phyloP scores from a whole-genome alignment of 1,139 yeast genomes.

The Candida neerlandica region DNA sequence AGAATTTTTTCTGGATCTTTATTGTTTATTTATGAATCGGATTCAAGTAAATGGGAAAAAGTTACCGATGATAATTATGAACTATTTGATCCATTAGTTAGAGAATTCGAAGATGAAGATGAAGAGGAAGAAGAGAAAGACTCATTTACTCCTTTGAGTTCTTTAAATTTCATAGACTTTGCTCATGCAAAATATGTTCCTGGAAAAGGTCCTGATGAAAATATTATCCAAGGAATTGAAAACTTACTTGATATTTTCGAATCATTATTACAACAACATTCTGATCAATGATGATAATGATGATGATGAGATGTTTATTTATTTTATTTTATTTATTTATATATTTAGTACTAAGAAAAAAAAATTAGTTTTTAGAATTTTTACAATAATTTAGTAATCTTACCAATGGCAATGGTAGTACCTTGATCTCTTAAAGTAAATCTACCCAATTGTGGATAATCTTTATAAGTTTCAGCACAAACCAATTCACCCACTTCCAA shows the following conservation, averaged over 20 bases:
- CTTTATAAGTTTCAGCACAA: slow-evolving; percentile 90
- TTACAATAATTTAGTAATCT: slow-evolving; percentile 72
- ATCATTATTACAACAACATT: slow-evolving; percentile 14
- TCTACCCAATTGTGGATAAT: slow-evolving; percentile 95
- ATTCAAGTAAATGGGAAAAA: slow-evolving; percentile 47
- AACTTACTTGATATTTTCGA: slow-evolving; percentile 53
- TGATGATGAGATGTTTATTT: background rate
- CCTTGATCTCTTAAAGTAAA: slow-evolving; percentile 99
- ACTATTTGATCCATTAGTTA: slow-evolving; percentile 42
- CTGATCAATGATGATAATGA: background rate
- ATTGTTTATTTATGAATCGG: slow-evolving; percentile 74
- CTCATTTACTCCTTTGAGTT: slow-evolving; percentile 30
- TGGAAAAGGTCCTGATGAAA: slow-evolving; percentile 72
- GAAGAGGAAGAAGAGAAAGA: slow-evolving; percentile 25
- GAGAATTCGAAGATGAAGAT: slow-evolving; percentile 29
- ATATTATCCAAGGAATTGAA: slow-evolving; percentile 67
- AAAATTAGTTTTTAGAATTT: background rate
- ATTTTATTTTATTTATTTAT: background rate
- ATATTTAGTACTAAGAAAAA: background rate
- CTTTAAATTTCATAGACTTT: slow-evolving; percentile 77
- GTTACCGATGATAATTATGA: slow-evolving; percentile 27
- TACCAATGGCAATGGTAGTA: slow-evolving; percentile 96
- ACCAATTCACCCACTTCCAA: slow-evolving; percentile 84
- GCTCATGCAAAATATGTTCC: slow-evolving; percentile 76
- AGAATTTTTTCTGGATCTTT: slow-evolving; percentile 76